These are phyloP conservation scores for Linum lewisii DNA, from an alignment of 345 rosid species.

Conservation along the genomic window DNA sequence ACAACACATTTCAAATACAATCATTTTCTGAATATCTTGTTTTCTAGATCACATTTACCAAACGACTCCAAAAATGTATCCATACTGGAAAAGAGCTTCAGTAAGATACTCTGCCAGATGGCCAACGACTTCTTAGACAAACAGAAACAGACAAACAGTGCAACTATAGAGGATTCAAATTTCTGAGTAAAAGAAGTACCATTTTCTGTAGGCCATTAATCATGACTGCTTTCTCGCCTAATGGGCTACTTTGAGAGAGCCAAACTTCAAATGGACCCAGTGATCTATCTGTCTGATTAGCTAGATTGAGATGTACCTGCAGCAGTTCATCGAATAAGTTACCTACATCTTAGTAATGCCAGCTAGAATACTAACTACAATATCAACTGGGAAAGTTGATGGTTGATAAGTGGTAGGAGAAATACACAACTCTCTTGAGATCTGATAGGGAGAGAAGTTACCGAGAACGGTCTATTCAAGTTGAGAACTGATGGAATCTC, in stretches of 20 bases:
- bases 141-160: not conserved
- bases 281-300: slow-evolving; percentile 62
- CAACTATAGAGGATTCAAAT: not conserved
- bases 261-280: slow-evolving; percentile 80
- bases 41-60: no score
- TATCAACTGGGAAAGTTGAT: no score
- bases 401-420: not conserved
- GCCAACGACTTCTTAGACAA: no score
- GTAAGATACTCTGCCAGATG: no score
- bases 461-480: slow-evolving; percentile 63
- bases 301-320: slow-evolving; percentile 66
- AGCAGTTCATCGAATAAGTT: slow-evolving; percentile 18
- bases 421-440: not conserved
- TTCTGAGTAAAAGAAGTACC: slow-evolving; percentile 35
- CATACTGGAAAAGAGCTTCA: not conserved
- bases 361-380: no score
- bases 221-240: slow-evolving; percentile 54
- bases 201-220: slow-evolving; percentile 70
- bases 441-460: slow-evolving; percentile 20
- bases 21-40: no score
- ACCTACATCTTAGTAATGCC: not conserved
- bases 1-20: no score
- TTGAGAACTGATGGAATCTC: slow-evolving; percentile 52
- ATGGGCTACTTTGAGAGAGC: slow-evolving; percentile 47
- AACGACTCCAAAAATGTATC: no score